Conservation (phyloP, 768 basidiomycete species). For the Lentinula guzmanii region DNA sequence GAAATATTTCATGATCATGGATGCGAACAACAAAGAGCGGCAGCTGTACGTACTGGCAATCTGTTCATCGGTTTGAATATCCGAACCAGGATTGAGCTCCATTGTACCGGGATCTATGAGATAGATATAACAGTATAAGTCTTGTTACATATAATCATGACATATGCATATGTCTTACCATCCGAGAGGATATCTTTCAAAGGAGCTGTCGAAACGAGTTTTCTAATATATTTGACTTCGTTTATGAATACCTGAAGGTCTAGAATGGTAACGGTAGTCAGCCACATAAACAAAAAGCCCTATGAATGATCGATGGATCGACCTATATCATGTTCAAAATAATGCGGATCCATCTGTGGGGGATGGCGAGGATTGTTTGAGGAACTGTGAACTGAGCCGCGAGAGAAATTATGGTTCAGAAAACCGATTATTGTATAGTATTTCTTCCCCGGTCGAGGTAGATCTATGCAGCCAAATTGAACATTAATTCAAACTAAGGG, state of each 20-base stretch:
- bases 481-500: not conserved
- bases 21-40: too few species aligned
- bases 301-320: not conserved
- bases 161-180: not conserved
- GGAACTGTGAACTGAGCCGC: constrained; percentile 38
- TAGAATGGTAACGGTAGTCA: constrained; percentile 3
- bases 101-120: not conserved
- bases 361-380: constrained; percentile 25
- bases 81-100: constrained; percentile 28
- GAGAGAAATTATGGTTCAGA: constrained; percentile 39
- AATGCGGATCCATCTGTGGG: constrained; percentile 34
- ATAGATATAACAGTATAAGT: not conserved
- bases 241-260: constrained; percentile 28
- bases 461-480: constrained; percentile 15
- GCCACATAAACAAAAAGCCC: constrained; percentile 12
- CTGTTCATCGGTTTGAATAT: constrained; percentile 25
- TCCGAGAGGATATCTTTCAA: constrained; percentile 10
- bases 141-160: not conserved
- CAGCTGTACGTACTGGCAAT: constrained; percentile 18
- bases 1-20: not conserved
- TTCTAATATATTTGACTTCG: constrained; percentile 24
- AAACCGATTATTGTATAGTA: constrained; percentile 33
- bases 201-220: constrained; percentile 19
- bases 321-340: constrained; percentile 37
- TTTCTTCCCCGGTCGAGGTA: constrained; percentile 29